A percentile compares a stretch with the other conserved stretches of the same genome.
Evolutionary conservation across 2,329 filamentous ascomycete genomes (phyloP).

Genomic region (Diaporthe australafricana): DNA sequence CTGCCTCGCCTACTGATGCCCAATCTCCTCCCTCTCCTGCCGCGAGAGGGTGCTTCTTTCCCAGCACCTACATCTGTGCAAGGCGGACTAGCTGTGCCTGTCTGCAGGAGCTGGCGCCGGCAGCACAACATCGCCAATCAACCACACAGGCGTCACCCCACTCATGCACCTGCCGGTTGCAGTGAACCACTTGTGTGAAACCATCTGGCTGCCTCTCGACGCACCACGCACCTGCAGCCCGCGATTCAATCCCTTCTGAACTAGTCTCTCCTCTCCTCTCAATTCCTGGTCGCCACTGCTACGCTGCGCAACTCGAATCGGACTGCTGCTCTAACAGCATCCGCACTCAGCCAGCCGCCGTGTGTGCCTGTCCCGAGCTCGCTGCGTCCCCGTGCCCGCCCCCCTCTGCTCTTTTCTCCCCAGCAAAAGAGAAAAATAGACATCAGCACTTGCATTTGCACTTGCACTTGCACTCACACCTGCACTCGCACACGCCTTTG

Average conservation of each 20-base stretch:
- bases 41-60: conserved; percentile 1
- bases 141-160: conserved; percentile 26
- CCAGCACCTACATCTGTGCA: conserved; percentile 19
- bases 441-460: conserved; percentile 20
- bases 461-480: neutral
- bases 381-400: conserved; percentile 22
- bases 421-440: conserved; percentile 9
- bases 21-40: conserved; percentile 25
- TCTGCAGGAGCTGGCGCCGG: conserved; percentile 28
- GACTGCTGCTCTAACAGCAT: neutral
- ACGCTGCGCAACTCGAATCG: neutral
- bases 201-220: conserved; percentile 36
- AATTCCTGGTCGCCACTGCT: neutral
- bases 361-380: neutral
- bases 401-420: neutral
- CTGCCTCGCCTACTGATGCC: conserved; percentile 26
- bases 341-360: neutral
- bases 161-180: conserved; percentile 32
- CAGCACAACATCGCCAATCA: conserved; percentile 31
- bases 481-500: neutral
- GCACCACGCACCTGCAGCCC: conserved; percentile 31
- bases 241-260: conserved; percentile 17
- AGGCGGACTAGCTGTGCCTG: conserved; percentile 33
- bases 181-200: conserved; percentile 37
- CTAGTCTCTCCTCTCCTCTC: neutral